Evolutionary conservation across 2,329 filamentous ascomycete species (phyloP).

Genomic region (Chaetomium strumarium): DNA sequence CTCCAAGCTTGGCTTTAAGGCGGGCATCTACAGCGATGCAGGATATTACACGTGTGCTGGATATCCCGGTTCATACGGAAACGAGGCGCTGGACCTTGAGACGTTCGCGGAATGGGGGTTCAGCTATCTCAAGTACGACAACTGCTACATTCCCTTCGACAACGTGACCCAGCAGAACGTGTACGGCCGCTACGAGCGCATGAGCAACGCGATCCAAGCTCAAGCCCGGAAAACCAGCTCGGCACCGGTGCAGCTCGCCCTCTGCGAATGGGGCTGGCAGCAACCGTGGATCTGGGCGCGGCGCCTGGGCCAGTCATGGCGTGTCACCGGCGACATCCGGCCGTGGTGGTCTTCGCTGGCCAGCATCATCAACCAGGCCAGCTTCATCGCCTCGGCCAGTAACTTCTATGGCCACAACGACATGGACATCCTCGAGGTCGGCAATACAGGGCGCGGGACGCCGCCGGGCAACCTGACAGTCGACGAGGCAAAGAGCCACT

Average conservation of each 20-base stretch:
- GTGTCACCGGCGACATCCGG: conserved; percentile 11
- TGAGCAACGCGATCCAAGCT: conserved; percentile 6
- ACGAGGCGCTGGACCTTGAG: conserved; percentile 11
- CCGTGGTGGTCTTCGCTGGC: conserved; percentile 13
- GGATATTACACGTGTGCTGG: conserved; percentile 12
- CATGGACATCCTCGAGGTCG: conserved; percentile 16
- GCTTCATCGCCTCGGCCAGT: conserved; percentile 7
- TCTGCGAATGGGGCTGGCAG: conserved; percentile 17
- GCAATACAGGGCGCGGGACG: conserved; percentile 8
- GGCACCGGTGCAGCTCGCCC: conserved; percentile 4
- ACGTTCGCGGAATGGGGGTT: conserved; percentile 13
- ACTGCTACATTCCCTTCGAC: conserved; percentile 16
- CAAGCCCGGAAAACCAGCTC: neutral
- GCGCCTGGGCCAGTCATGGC: conserved; percentile 13
- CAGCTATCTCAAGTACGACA: conserved; percentile 16
- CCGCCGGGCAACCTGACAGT: conserved; percentile 13
- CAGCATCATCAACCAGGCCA: conserved; percentile 14
- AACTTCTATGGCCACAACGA: conserved; percentile 10
- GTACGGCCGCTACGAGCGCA: conserved; percentile 9
- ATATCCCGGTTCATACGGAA: conserved; percentile 10
- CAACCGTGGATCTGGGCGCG: conserved; percentile 10
- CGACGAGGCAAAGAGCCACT: conserved; percentile 14
- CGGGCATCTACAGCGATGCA: conserved; percentile 15
- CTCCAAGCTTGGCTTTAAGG: conserved; percentile 6
- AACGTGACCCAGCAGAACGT: conserved; percentile 14